Conservation (phyloP, 441 rosid genomes). For the Croton laevigatus region DNA sequence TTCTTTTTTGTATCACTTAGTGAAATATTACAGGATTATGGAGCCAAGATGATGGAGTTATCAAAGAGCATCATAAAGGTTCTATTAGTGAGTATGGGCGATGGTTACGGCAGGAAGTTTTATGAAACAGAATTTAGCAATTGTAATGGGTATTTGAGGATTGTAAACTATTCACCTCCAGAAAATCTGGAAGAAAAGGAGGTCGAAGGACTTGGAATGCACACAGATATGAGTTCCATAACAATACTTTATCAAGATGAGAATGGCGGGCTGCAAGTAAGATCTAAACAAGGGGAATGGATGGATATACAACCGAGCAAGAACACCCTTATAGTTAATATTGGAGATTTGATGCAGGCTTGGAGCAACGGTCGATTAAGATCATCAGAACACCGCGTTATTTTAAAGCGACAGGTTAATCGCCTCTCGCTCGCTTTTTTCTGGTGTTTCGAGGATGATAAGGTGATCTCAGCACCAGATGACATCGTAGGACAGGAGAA, state of each 20-base stretch:
- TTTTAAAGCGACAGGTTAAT: conserved; percentile 39
- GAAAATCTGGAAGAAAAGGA: conserved; percentile 37
- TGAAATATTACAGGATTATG: conserved; percentile 51
- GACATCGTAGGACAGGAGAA: conserved; percentile 52
- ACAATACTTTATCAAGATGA: conserved; percentile 69
- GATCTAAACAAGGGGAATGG: conserved; percentile 66
- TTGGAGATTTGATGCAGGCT: conserved; percentile 78
- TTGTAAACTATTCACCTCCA: conserved; percentile 59
- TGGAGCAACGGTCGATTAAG: conserved; percentile 71
- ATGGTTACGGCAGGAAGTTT: conserved; percentile 35
- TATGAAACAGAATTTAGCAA: conserved; percentile 41
- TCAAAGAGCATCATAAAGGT: conserved; percentile 48
- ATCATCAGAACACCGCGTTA: conserved; percentile 72
- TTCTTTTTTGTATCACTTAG: conserved; percentile 23
- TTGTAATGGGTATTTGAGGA: conserved; percentile 67
- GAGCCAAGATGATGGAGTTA: conserved; percentile 49
- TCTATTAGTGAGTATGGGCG: conserved; percentile 46
- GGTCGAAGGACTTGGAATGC: conserved; percentile 78
- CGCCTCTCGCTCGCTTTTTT: conserved; percentile 62
- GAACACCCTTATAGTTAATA: conserved; percentile 52
- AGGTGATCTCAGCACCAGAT: conserved; percentile 52
- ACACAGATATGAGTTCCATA: conserved; percentile 80
- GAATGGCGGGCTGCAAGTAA: conserved; percentile 69
- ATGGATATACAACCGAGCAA: conserved; percentile 51
- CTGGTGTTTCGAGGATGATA: conserved; percentile 66